Base-by-base conservation (phyloP, 768 basidiomycete genomes). In the Leccinum sublutescens region DNA sequence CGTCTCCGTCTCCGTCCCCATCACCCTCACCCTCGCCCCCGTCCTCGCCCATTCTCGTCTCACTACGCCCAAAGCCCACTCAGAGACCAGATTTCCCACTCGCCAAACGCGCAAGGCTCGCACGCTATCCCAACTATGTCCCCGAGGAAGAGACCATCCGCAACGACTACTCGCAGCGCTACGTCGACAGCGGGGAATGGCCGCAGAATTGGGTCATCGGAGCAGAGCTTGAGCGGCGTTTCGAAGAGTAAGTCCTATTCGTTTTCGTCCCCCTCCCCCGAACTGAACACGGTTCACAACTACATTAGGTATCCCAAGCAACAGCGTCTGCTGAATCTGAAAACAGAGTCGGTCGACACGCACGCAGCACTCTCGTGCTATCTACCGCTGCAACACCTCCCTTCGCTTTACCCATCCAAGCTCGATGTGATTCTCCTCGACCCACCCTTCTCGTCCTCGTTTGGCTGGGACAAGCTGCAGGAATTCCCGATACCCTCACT, bases 71-170 rank as follows among this genome's bases (percentile, higher is more conserved):
- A 10, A 74, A 68, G 27, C 71, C 77, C 0, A 45, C 58, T 2
- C 81, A 82, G 51, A 71, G 82, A 52, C 65, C 73, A 72, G 83
- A 85, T 55, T 68, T 85, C 5, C 82, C 87, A 1, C 85, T 86
- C n/a, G 81, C 85, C 6, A 94, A 94, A 70, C 83, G 85, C 4
- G 89, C 89, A 0, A 82, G 91, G 4, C 76, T 83, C 6, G 79
- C 82, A 21, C 80, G 89, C 36, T 94, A 92, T 63, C 71, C 72
- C 34, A 95, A 95, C 68, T 95, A 96, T 64, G 82, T 95, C 15
- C 88, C 91, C 1, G 93, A 94, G 61, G 96, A 99, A 70, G 96
- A 99, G 72, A 98, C 95, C 0, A 91, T 99, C 48, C 82, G 97
- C 51, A 98, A 97, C 66, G 95, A 99, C 76, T 94, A 95, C 69